Evolutionary conservation across 495 filamentous ascomycete genomes (phyloP).

Genomic region (Hypoxylon trugodes): DNA sequence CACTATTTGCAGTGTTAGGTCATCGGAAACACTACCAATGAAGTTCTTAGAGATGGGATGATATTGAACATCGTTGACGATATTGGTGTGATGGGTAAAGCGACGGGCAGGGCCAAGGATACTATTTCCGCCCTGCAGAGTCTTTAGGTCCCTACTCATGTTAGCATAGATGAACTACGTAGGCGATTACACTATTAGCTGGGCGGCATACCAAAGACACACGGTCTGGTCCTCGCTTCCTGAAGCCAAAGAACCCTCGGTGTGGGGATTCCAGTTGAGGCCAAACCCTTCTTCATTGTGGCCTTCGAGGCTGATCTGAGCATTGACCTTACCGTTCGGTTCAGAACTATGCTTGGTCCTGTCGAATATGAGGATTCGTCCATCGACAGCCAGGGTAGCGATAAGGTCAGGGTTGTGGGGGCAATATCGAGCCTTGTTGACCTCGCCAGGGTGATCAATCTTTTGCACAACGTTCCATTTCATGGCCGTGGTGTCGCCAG

Average conservation of each 20-base stretch:
- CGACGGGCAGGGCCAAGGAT: slow-evolving; percentile 72
- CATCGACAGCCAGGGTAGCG: slow-evolving; percentile 90
- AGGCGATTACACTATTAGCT: background rate
- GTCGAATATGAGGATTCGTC: slow-evolving; percentile 90
- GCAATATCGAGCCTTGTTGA: slow-evolving; percentile 98
- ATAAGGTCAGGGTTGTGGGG: slow-evolving; percentile 98
- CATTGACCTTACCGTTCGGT: slow-evolving; percentile 74
- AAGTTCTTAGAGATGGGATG: slow-evolving; percentile 82
- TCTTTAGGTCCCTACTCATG: slow-evolving; percentile 74
- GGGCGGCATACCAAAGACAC: slow-evolving; percentile 77
- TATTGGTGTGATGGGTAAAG: slow-evolving; percentile 87
- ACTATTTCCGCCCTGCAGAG: slow-evolving; percentile 72
- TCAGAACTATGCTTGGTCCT: slow-evolving; percentile 87
- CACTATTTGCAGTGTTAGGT: slow-evolving; percentile 89
- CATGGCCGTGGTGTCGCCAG: slow-evolving; percentile 64
- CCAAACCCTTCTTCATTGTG: slow-evolving; percentile 95
- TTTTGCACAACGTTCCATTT: slow-evolving; percentile 92
- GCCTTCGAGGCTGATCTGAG: slow-evolving; percentile 84
- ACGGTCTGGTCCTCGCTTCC: slow-evolving; percentile 93
- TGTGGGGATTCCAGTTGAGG: slow-evolving; percentile 88
- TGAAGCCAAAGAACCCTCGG: slow-evolving; percentile 82
- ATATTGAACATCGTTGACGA: slow-evolving; percentile 96
- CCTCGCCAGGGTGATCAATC: slow-evolving; percentile 95
- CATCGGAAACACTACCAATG: slow-evolving; percentile 94
- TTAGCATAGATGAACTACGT: slow-evolving; percentile 21